These are phyloP conservation scores for Coniferiporia sulphurascens DNA, from an alignment of 1,284 basidiomycete genomes.

Conservation along the genomic window DNA sequence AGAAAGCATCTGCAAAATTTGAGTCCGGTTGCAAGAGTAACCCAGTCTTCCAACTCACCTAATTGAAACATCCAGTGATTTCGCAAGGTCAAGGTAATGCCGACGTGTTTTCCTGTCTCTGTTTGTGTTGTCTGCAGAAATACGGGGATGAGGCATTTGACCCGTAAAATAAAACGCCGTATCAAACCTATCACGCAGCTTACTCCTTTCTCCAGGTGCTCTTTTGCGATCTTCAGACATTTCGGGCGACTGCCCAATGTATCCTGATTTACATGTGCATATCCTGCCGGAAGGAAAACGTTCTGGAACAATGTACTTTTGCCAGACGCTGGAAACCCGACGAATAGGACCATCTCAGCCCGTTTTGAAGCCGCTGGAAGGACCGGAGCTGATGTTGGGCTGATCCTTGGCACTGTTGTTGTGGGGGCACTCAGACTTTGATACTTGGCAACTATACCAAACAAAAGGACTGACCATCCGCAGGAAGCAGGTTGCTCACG, in stretches of 20 bases:
- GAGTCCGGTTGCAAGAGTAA: not conserved
- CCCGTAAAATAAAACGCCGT: not conserved
- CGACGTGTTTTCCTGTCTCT: constrained; percentile 65
- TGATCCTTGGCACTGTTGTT: constrained; percentile 49
- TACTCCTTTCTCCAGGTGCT: constrained; percentile 48
- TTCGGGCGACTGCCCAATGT: constrained; percentile 67
- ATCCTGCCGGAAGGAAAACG: constrained; percentile 65
- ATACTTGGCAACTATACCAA: not conserved
- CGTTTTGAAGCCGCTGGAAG: constrained; percentile 27
- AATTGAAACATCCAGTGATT: constrained; percentile 47
- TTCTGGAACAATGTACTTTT: constrained; percentile 78
- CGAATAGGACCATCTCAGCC: constrained; percentile 73
- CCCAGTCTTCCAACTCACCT: constrained; percentile 38
- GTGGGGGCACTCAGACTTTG: not conserved
- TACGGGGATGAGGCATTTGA: constrained; percentile 4
- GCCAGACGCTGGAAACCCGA: constrained; percentile 83
- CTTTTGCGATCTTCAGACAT: constrained; percentile 65
- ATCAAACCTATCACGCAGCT: constrained; percentile 73
- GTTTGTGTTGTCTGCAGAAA: constrained; percentile 77
- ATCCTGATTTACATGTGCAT: constrained; percentile 87
- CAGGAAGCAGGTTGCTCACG: constrained; percentile 39
- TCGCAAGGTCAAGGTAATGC: constrained; percentile 64
- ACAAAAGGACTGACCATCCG: constrained; percentile 8
- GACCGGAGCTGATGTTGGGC: constrained; percentile 61
- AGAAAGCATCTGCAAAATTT: constrained; percentile 53